Base-by-base conservation (phyloP, 2,329 filamentous ascomycete genomes). In the Dothideomycetidae sp. region DNA sequence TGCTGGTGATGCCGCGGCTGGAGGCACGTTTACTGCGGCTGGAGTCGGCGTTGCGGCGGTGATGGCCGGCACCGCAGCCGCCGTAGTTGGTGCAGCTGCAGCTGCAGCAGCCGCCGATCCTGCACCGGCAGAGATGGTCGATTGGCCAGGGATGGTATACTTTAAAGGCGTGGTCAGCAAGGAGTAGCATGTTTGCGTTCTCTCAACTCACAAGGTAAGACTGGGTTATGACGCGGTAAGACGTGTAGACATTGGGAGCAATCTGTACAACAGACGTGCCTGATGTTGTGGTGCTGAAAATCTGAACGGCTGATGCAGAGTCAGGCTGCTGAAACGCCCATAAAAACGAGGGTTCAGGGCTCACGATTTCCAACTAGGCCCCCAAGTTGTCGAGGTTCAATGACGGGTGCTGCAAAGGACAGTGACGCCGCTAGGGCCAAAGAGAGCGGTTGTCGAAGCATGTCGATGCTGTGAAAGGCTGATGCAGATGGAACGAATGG, bases 121-220 rank as follows among this genome's bases (percentile, higher is more conserved):
- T 81, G 81, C 51, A 81, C 68, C 48, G 76, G 70, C 0, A 62
- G 82, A n/a, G 78, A 80, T 41, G 63, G 71, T 33, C 59, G 80
- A 2, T 55, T 78, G 45, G 73, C 73, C 1, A 59, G 53, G 7
- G 61, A 59, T 2, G 69, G 68, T 4, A 12, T 30, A 38, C 49
- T 80, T 15, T 64, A 66, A 7, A 7, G 21, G 21, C 7, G n/a
- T n/a, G 21, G 21, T 26, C 21, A 26, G 21, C 7, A 26, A 26
- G n/a, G 21, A 26, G n/a, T 7, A 26, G n/a, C n/a, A n/a, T n/a
- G n/a, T n/a, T n/a, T n/a, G n/a, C n/a, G n/a, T n/a, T n/a, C n/a
- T n/a, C n/a, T n/a, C 3, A 5, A 38, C 36, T 3, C 23, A 38
- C 36, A 11, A 38, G 29, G 18, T 31, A 32, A 11, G 30, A 13